Conservation (phyloP, 306 rosid genomes). For the Lathyrus oleraceus region DNA sequence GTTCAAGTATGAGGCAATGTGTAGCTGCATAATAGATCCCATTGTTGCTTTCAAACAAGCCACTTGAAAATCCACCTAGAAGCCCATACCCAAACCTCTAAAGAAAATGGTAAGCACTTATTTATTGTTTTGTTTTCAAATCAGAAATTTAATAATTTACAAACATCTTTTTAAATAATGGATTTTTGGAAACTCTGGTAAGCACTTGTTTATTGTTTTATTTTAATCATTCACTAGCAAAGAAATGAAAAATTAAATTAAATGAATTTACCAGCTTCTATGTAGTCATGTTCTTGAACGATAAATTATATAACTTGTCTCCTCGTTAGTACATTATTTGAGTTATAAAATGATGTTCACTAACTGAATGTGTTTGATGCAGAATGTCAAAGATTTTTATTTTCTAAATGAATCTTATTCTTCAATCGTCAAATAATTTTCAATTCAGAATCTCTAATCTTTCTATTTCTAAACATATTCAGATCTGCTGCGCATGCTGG, state of each 20-base stretch:
- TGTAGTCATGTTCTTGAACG: constrained; percentile 38
- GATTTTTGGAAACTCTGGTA: constrained; percentile 17
- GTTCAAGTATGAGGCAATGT: too few species aligned
- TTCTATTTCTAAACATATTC: too few species aligned
- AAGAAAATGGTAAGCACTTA: constrained; percentile 49
- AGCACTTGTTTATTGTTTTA: constrained; percentile 7
- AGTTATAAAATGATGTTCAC: constrained; percentile 37
- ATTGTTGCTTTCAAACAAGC: constrained; percentile 99
- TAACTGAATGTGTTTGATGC: too few species aligned
- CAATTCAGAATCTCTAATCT: too few species aligned
- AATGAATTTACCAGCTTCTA: constrained; percentile 48
- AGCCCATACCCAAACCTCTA: not conserved
- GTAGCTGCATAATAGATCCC: constrained; percentile 99
- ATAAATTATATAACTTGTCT: constrained; percentile 39
- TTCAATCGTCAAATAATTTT: too few species aligned
- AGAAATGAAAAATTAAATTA: constrained; percentile 30
- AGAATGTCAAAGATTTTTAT: too few species aligned
- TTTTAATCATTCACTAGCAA: constrained; percentile 30
- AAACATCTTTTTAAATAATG: constrained; percentile 35
- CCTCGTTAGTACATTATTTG: constrained; percentile 36
- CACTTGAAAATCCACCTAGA: constrained; percentile 56
- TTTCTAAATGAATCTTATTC: too few species aligned
- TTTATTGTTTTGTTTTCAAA: constrained; percentile 32
- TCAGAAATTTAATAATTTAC: constrained; percentile 39
- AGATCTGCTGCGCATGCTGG: too few species aligned